Base-by-base conservation (phyloP, 2,329 filamentous ascomycete genomes). In the Fusarium sp. region DNA sequence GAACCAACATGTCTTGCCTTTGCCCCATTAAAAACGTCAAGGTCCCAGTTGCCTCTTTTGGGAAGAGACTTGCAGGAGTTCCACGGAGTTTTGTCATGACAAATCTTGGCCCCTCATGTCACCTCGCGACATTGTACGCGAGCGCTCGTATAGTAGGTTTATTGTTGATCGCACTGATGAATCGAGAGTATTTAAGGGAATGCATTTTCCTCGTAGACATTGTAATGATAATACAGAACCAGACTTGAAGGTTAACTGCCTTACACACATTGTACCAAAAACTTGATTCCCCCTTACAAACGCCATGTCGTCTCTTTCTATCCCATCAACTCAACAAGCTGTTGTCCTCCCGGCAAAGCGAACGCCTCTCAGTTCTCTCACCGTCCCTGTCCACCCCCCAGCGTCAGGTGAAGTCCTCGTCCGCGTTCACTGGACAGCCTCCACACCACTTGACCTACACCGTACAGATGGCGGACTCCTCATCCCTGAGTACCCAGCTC, bases 271-370 rank as follows among this genome's bases (percentile, higher is more conserved):
- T 23, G 7, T 23, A 50, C 31, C 40, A 57, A 27, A 18, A 6
- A 14, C 5, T 49, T 33, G 9, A 20, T 18, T 10, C 11, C 25
- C 40, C 49, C 16, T n/a, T 23, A 14, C n/a, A 11, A 13, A 58
- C 67, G 54, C n/a, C 59, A 76, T 75, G 71, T 27, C 66, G 54
- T 68, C 62, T 60, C 20, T 25, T 11, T 61, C 75, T 33, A 81
- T 89, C 16, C 90, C 90, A 6, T 85, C 87, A 69, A 89, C 87
- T 9, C 91, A 86, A 80, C 89, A 87, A 74, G 88, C 86, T 6
- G 87, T 88, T 61, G 82, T 88, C 60, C 82, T 91, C 68, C 83
- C 87, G 49, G 82, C 82, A 58, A 77, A 80, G 14, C 83, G 84
- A 60, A 79, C 79, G 3, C 84, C 87, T 0, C 80, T 91, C 63